A percentile compares a stretch with the other conserved stretches of the same genome.
phyloP scores from a whole-genome alignment of 805 yeast genomes.

The Kuraishia capsulata region DNA sequence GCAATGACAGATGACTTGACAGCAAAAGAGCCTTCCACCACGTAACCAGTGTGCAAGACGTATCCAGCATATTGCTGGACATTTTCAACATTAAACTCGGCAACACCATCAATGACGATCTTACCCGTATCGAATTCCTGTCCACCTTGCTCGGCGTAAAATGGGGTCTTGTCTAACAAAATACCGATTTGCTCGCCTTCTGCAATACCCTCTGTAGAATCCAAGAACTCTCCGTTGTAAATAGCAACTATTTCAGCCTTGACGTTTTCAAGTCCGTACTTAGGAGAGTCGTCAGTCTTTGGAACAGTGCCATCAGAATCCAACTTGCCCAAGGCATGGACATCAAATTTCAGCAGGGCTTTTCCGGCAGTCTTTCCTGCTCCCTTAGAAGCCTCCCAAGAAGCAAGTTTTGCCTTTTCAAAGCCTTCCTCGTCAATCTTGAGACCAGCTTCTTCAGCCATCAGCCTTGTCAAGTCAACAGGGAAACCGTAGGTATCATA shows the following conservation, averaged over 20 bases:
- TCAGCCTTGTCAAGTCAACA: constrained; percentile 90
- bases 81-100: constrained; percentile 85
- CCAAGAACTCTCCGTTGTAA: constrained; percentile 45
- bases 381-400: constrained; percentile 93
- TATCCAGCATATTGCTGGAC: constrained; percentile 93
- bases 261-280: constrained; percentile 66
- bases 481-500: constrained; percentile 99
- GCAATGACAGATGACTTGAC: constrained; percentile 72
- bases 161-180: constrained; percentile 81
- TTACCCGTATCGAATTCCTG: constrained; percentile 96
- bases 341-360: constrained; percentile 72
- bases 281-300: constrained; percentile 75
- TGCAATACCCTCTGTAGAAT: constrained; percentile 24
- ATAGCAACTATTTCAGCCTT: constrained; percentile 65
- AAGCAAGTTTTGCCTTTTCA: constrained; percentile 80
- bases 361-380: constrained; percentile 56
- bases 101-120: constrained; percentile 75
- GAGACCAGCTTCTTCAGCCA: constrained; percentile 97
- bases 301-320: constrained; percentile 50
- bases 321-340: constrained; percentile 75
- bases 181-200: constrained; percentile 59
- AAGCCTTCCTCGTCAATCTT: constrained; percentile 88
- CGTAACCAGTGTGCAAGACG: constrained; percentile 86
- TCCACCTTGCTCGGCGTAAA: constrained; percentile 99
- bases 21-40: constrained; percentile 66